Percentiles rank a stretch among this genome's conserved stretches.
These are phyloP conservation scores for barrel medic (Medicago truncatula) DNA, from an alignment of 306 rosid genomes.

Conservation along the genomic window MtrunA17r5.0-ANR NC_053043.1:11661501-11662000, in stretches of 20 bases:
- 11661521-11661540: background rate
- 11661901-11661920: constrained; percentile 4
- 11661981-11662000: constrained; percentile 28
- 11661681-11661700: constrained; percentile 40
- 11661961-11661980: constrained; percentile 20
- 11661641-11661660: constrained; percentile 49
- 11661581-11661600: constrained; percentile 50
- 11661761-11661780: background rate
- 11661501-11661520: background rate
- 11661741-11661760: background rate
- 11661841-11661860: background rate
- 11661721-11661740: constrained; percentile 63
- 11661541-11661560: constrained; percentile 41
- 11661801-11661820: background rate
- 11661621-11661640: constrained; percentile 58
- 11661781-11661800: background rate
- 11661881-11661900: background rate
- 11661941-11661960: background rate
- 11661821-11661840: background rate
- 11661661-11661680: constrained; percentile 43
- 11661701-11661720: constrained; percentile 51
- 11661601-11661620: constrained; percentile 58
- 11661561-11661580: constrained; percentile 52
- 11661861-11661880: background rate
- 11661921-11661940: constrained; percentile 28